These are phyloP conservation scores for Aphanomyces euteiches DNA, from an alignment of 352 stramenopile species.

Conservation along the genomic window DNA sequence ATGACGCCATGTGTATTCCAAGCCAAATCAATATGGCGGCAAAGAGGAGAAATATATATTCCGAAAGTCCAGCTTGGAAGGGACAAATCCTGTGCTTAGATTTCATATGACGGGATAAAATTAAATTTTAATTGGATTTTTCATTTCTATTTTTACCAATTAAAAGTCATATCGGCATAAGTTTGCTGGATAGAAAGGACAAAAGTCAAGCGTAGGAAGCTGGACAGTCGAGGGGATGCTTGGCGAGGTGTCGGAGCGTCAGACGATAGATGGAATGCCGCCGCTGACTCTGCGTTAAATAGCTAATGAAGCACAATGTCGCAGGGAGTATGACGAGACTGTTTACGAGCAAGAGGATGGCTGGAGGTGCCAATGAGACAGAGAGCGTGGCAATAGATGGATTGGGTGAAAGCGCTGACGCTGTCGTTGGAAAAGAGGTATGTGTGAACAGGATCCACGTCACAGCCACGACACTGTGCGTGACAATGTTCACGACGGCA, in stretches of 20 bases:
- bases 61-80: too few species aligned
- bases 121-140: not conserved
- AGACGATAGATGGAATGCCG: not conserved
- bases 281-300: not conserved
- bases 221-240: constrained; percentile 12
- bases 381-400: not conserved
- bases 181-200: not conserved
- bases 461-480: not conserved
- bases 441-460: constrained; percentile 1
- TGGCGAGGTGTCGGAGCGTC: not conserved
- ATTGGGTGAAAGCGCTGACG: not conserved
- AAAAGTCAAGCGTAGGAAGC: not conserved
- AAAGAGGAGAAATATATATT: too few species aligned
- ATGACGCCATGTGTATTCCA: too few species aligned
- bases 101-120: not conserved
- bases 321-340: not conserved
- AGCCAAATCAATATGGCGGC: too few species aligned
- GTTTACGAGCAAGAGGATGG: not conserved
- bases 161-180: too few species aligned
- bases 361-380: not conserved
- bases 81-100: too few species aligned
- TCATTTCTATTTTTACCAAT: not conserved
- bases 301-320: not conserved
- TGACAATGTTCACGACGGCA: not conserved
- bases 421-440: not conserved